Percentiles rank a stretch among this genome's conserved stretches.
These are phyloP conservation scores for Alternaria hordeiaustralica DNA, from an alignment of 2,329 filamentous ascomycete genomes.

Conservation along the genomic window DNA sequence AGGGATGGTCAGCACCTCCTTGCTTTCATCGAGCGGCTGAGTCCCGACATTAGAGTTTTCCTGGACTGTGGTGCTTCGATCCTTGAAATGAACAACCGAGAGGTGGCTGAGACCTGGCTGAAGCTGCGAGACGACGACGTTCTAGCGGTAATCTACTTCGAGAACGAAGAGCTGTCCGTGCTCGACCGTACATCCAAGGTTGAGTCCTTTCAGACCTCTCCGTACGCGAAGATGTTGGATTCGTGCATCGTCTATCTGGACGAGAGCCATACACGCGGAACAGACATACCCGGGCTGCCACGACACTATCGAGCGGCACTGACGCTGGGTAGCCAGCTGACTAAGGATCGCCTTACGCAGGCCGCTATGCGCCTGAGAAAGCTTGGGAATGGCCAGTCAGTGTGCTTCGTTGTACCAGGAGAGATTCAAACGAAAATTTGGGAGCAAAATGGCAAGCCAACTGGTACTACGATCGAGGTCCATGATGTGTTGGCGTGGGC, in stretches of 20 bases:
- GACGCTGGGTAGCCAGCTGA: conserved; percentile 68
- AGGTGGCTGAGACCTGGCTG: conserved; percentile 61
- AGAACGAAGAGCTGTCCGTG: conserved; percentile 62
- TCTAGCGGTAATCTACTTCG: conserved; percentile 61
- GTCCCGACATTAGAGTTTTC: conserved; percentile 61
- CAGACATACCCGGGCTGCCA: conserved; percentile 67
- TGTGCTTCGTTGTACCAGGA: conserved; percentile 65
- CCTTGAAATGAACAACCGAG: conserved; percentile 60
- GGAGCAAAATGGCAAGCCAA: conserved; percentile 14
- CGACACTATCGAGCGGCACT: conserved; percentile 67
- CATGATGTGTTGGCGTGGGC: conserved; percentile 66
- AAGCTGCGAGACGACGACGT: conserved; percentile 41
- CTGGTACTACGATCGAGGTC: conserved; percentile 50
- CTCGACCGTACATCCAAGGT: conserved; percentile 56
- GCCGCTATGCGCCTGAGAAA: conserved; percentile 62
- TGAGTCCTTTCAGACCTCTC: conserved; percentile 63
- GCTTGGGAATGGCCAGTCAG: conserved; percentile 69
- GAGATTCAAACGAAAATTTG: conserved; percentile 66
- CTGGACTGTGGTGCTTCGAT: conserved; percentile 76
- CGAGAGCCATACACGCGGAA: conserved; percentile 73
- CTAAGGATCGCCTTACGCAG: conserved; percentile 74
- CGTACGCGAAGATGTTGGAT: conserved; percentile 63
- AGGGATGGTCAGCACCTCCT: conserved; percentile 55
- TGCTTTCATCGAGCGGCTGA: conserved; percentile 48
- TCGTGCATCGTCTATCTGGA: conserved; percentile 72